Evolutionary conservation across 176 grass and related monocot genomes (phyloP), one percentile per base, ranked within the genome.

Genomic region (Ananas comosus): DNA sequence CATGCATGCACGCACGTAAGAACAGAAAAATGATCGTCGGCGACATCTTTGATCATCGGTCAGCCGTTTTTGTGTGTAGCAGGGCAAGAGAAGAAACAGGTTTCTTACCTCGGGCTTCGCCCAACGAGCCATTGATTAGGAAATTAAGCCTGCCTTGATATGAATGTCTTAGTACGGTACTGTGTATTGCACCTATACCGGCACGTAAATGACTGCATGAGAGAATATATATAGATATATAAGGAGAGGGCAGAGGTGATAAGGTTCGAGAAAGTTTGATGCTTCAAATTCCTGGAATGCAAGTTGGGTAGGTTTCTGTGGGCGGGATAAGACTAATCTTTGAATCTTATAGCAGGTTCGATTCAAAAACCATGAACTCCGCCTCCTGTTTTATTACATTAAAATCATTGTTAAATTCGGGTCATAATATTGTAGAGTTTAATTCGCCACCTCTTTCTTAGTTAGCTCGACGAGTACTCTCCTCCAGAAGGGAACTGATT

Each of bases 331-430:
- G 1, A 57, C 48, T 18, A 18, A 22, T 13, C 59, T 2, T 21
- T 6, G 9, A 68, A 17, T 48, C 52, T 47, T 53, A 74, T 53
- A 68, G 9, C 51, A n/a, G 8, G 3, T 13, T 59, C 0, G 24
- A 64, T 13, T 49, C 50, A 66, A 90, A 90, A 86, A 86, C 80
- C 69, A 83, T 27, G 76, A 70, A 80, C 63, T 68, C 76, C 13
- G 83, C 87, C 87, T 23, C 23, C 78, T 71, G 87, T 86, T 90
- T 90, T 64, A 14, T 14, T 17, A 42, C 5, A 42, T 33, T 33
- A 4, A 33, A 33, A 33, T 4, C 3, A 33, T 33, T 33, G 5
- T 33, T 33, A 33, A 33, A 5, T 3, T 33, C 4, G 29, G 29
- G 29, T 33, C 29, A 33, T 33, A 5, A 33, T 33, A 33, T 33